These are phyloP conservation scores for Apiotrichum laibachii DNA, from an alignment of 1,284 basidiomycete genomes.

Conservation along the genomic window DNA sequence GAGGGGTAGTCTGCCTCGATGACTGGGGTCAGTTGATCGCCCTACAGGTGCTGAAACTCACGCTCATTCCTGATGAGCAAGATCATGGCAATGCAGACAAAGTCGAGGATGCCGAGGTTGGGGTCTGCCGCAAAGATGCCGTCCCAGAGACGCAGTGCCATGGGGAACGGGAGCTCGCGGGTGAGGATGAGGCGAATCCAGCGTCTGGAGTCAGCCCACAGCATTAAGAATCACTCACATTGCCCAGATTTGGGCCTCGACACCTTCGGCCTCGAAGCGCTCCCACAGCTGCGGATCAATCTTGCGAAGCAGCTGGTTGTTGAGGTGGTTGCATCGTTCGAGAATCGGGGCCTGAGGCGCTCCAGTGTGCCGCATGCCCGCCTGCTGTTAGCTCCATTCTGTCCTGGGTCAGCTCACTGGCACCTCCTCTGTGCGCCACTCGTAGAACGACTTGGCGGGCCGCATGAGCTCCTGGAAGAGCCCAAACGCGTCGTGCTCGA, in stretches of 20 bases:
- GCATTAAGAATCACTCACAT: constrained; percentile 61
- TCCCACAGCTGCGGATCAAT: constrained; percentile 79
- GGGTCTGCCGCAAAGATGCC: constrained; percentile 81
- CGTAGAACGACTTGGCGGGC: constrained; percentile 75
- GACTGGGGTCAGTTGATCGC: constrained; percentile 55
- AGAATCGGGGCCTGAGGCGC: constrained; percentile 67
- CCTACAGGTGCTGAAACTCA: constrained; percentile 51
- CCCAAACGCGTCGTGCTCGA: constrained; percentile 69
- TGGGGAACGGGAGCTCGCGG: constrained; percentile 68
- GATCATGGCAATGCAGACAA: constrained; percentile 87
- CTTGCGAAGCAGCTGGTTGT: constrained; percentile 66
- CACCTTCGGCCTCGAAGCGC: constrained; percentile 68
- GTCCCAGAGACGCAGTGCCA: constrained; percentile 83
- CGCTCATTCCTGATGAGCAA: constrained; percentile 81
- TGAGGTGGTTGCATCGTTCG: constrained; percentile 71
- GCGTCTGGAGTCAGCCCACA: constrained; percentile 58
- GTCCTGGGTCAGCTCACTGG: constrained; percentile 26
- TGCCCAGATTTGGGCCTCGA: constrained; percentile 92
- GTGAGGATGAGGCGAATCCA: constrained; percentile 89
- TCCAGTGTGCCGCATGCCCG: constrained; percentile 27
- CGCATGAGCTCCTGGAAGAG: constrained; percentile 77
- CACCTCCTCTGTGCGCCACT: constrained; percentile 65
- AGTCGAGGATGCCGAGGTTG: constrained; percentile 66
- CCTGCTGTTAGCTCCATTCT: not conserved
- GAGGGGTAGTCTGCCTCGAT: constrained; percentile 78